Evolutionary conservation across 192 early-diverging fungal genomes (phyloP), one percentile per base, ranked within the genome.

Genomic region (Dimargaris xerosporica): DNA sequence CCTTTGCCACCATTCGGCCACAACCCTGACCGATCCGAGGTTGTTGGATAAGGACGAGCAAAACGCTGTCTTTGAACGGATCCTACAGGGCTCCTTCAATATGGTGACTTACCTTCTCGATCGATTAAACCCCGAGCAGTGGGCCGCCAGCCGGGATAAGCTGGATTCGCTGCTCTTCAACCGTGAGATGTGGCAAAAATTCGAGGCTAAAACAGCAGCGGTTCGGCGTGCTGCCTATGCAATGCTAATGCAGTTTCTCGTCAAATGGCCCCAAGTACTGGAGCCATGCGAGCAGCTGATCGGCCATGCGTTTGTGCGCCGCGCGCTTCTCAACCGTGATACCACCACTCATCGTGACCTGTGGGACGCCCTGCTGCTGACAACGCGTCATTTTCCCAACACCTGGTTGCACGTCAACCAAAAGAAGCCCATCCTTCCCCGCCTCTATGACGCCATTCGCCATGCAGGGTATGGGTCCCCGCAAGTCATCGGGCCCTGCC

Each of bases 331-430:
- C 0, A 92, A 97, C 59, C 82, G 79, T 71, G 88, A 91, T 23
- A 60, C 76, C 0, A 71, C 77, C 4, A 84, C 78, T 23, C 87
- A 91, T 61, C 71, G 78, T 6, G 88, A 90, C 26, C 73, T 98
- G 67, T 95, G 93, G 91, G 90, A 95, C 63, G 74, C 95, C 9
- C 66, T 96, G 9, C 69, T 96, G 59, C 63, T 91, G 12, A 73
- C 87, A 26, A 90, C 87, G 1, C 88, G 83, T 59, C 79, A 72
- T 39, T 84, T 80, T 47, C 85, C 86, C 3, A 65, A 79, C 39
- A 77, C 75, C 5, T 89, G 86, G 86, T 62, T 70, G 26, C 67
- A 73, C 25, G 52, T 66, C 28, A 70, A 63, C 16, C 72, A 79
- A 44, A 81, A 84, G 73, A 87, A 82, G 55, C 72, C 86, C 12